Base-by-base conservation (phyloP, 805 yeast species). In the Candida xyloterini region DNA sequence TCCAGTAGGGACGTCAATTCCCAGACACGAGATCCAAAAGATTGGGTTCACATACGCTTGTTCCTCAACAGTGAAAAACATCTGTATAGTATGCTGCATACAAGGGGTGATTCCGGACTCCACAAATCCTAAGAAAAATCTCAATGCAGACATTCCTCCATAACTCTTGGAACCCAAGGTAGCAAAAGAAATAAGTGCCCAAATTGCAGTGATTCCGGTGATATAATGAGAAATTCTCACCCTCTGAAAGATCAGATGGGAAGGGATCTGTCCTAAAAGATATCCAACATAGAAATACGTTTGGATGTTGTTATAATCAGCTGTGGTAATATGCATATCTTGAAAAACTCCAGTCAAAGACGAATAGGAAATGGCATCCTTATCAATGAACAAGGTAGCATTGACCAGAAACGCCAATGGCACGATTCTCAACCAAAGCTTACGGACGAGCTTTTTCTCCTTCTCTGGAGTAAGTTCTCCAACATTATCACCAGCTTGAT, bases 261-360 rank as follows among this genome's bases (percentile, higher is more conserved):
- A 64, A 2, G 77, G 78, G 36, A 62, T 65, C 41, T 72, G 73
- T 40, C 71, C 71, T 4, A 61, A 56, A 40, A 76, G 50, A 51
- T 72, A 76, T 1, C 75, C 76, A 31, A 69, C 59, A 48, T 73
- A 73, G 43, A 73, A 73, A 3, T 67, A 44, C 0, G 79, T 70
- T 42, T 72, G 71, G 10, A 70, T 60, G 44, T 71, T 67, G 50
- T 70, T 68, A 52, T 72, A 75, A 30, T 63, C 62, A 38, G 60
- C 48, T 43, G 67, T 69, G 15, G 60, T 58, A 15, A 76, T 52
- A 3, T 67, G 63, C 10, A 73, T 70, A 42, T 70, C 77, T 11
- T 63, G 66, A 51, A 62, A 71, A 16, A 76, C 57, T 0, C 71
- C 78, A 36, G 74, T 62, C 34, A 74, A 63, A 0, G 77, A 62